Conservation (phyloP, 768 basidiomycete genomes). For the Galerina sulciceps region DNA sequence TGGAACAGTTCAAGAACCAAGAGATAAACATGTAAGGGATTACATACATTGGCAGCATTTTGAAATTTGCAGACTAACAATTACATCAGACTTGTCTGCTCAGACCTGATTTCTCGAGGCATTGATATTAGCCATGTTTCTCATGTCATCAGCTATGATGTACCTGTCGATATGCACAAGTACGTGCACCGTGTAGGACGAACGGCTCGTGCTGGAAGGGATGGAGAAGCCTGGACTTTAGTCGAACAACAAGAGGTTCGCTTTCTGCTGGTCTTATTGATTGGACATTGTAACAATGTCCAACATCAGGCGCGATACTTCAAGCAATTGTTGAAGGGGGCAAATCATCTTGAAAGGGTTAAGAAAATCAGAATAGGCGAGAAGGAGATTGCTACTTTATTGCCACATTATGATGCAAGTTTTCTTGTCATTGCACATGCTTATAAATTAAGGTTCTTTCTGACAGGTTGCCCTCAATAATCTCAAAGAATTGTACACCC, state of each 20-base stretch:
- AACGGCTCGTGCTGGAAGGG: conserved; percentile 90
- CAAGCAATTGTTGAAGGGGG: conserved; percentile 77
- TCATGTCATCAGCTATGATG: conserved; percentile 95
- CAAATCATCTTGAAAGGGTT: conserved; percentile 70
- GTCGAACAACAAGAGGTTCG: conserved; percentile 91
- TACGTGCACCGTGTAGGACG: conserved; percentile 98
- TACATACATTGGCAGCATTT: not conserved
- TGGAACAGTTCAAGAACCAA: conserved; percentile 81
- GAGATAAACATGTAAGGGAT: conserved; percentile 79
- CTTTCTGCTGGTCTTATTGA: not conserved
- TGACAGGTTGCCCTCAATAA: conserved; percentile 40
- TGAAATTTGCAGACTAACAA: not conserved
- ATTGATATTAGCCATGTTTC: conserved; percentile 93
- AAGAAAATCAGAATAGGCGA: conserved; percentile 70
- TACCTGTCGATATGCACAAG: conserved; percentile 96
- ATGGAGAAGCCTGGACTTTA: conserved; percentile 91
- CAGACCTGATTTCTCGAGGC: conserved; percentile 93
- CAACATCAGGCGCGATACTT: conserved; percentile 77
- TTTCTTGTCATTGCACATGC: not conserved
- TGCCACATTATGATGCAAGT: conserved; percentile 70
- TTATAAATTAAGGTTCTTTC: not conserved
- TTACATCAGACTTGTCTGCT: conserved; percentile 80
- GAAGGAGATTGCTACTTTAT: conserved; percentile 59
- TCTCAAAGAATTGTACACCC: conserved; percentile 43
- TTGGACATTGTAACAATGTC: conserved; percentile 1